phyloP scores from a whole-genome alignment of 352 stramenopile species.

The Hyaloperonospora arabidopsidis region DNA sequence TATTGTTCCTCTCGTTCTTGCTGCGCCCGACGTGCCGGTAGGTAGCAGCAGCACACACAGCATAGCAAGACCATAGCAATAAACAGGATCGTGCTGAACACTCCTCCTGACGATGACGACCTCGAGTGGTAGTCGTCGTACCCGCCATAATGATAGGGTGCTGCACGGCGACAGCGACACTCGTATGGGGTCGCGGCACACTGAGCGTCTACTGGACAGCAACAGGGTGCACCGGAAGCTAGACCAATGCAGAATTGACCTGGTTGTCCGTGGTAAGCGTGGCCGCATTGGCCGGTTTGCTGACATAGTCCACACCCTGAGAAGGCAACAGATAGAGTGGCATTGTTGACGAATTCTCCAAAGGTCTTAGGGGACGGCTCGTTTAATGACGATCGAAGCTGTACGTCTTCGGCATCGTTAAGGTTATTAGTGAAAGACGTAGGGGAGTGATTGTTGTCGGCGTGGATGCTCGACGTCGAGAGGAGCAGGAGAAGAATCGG shows the following conservation, averaged over 20 bases:
- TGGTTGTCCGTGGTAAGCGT: constrained; percentile 45
- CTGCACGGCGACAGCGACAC: constrained; percentile 42
- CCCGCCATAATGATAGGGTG: constrained; percentile 13
- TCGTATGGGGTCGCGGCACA: constrained; percentile 51
- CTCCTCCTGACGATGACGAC: constrained; percentile 18
- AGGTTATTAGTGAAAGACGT: neutral
- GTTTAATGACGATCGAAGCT: too few relatives aligned
- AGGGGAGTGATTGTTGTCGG: constrained; percentile 2
- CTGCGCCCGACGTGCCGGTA: constrained; percentile 22
- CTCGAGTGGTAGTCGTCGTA: constrained; percentile 28
- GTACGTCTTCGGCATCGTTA: neutral
- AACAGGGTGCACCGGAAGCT: constrained; percentile 46
- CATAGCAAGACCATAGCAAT: constrained; percentile 39
- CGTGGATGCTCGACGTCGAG: constrained; percentile 5
- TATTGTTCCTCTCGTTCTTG: constrained; percentile 25
- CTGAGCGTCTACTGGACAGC: constrained; percentile 48
- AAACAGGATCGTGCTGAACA: constrained; percentile 33
- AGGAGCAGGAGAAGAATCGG: constrained; percentile 16
- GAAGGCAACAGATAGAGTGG: constrained; percentile 36
- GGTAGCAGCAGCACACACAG: constrained; percentile 50
- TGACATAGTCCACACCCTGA: constrained; percentile 59
- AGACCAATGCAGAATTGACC: constrained; percentile 64
- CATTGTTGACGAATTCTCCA: constrained; percentile 28
- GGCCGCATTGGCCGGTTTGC: constrained; percentile 49
- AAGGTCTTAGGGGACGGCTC: too few relatives aligned